These are phyloP conservation scores for Casuarina cunninghamiana DNA, from an alignment of 306 rosid genomes.

Conservation along the genomic window DNA sequence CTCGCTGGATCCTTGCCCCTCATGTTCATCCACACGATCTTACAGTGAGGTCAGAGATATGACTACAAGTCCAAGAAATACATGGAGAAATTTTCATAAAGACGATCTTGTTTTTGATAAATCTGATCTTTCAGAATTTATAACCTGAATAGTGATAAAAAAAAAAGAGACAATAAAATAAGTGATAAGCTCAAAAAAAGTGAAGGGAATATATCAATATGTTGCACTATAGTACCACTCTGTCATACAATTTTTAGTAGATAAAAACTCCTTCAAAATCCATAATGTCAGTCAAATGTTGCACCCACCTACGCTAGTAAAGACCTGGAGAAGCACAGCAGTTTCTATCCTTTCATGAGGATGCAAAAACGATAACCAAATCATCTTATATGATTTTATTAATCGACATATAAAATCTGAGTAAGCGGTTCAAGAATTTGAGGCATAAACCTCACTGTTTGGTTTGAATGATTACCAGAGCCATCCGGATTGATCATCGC, in stretches of 20 bases:
- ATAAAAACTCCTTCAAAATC: neutral
- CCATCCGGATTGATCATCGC: constrained; percentile 98
- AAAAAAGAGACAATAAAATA: neutral
- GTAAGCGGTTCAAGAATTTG: neutral
- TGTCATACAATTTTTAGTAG: neutral
- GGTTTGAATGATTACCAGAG: constrained; percentile 88
- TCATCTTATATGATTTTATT: neutral
- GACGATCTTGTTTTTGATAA: neutral
- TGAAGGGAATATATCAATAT: neutral
- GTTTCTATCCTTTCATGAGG: neutral
- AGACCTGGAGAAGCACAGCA: neutral
- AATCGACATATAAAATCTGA: neutral
- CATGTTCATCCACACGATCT: too few species aligned
- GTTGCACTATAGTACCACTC: neutral
- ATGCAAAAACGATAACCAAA: neutral
- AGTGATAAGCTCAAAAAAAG: neutral
- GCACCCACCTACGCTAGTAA: neutral
- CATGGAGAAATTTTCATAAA: neutral
- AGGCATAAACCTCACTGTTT: constrained; percentile 76
- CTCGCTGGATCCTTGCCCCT: too few species aligned
- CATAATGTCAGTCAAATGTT: neutral
- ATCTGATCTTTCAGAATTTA: neutral
- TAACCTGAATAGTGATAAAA: neutral
- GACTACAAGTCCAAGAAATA: neutral
- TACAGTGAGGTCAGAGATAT: neutral